Percentiles rank a stretch among this genome's conserved stretches.
Evolutionary conservation across 768 basidiomycete species (phyloP).

Genomic region (Nidula microcarpa): DNA sequence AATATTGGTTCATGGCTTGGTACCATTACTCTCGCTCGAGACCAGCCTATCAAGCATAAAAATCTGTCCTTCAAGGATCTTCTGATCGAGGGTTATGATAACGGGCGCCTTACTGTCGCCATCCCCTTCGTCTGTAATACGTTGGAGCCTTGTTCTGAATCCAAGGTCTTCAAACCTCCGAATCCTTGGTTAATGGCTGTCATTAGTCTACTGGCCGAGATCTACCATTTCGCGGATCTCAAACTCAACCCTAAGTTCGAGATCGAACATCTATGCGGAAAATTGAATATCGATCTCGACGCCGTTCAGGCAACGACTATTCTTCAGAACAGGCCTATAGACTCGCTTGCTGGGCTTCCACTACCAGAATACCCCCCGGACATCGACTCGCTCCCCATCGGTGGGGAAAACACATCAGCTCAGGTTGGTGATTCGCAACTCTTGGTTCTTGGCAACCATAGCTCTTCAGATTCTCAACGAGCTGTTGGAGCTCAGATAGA

Average conservation of each 20-base stretch:
- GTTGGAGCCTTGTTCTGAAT: conserved; percentile 85
- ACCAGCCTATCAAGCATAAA: conserved; percentile 89
- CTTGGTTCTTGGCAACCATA: conserved; percentile 55
- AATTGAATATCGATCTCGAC: conserved; percentile 83
- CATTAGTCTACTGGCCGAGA: conserved; percentile 83
- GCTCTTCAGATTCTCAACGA: conserved; percentile 62
- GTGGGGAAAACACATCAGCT: conserved; percentile 55
- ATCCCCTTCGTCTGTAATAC: conserved; percentile 99
- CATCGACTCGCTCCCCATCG: conserved; percentile 76
- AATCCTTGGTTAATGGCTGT: conserved; percentile 99
- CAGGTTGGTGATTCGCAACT: conserved; percentile 59
- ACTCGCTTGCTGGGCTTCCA: conserved; percentile 54
- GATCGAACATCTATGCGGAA: conserved; percentile 95
- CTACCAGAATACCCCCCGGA: conserved; percentile 80
- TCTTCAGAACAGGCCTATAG: conserved; percentile 73
- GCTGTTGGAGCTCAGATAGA: conserved; percentile 78
- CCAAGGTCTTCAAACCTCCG: conserved; percentile 90
- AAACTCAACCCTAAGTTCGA: conserved; percentile 98
- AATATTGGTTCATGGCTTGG: conserved; percentile 97
- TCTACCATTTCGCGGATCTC: conserved; percentile 96
- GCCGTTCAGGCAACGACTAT: conserved; percentile 80
- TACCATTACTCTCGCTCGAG: conserved; percentile 86
- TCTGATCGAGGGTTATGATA: conserved; percentile 94
- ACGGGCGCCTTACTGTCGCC: conserved; percentile 84
- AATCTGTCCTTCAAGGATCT: conserved; percentile 97